Conservation (phyloP, 129 eudicot species). For the Saposhnikovia divaricata region DNA sequence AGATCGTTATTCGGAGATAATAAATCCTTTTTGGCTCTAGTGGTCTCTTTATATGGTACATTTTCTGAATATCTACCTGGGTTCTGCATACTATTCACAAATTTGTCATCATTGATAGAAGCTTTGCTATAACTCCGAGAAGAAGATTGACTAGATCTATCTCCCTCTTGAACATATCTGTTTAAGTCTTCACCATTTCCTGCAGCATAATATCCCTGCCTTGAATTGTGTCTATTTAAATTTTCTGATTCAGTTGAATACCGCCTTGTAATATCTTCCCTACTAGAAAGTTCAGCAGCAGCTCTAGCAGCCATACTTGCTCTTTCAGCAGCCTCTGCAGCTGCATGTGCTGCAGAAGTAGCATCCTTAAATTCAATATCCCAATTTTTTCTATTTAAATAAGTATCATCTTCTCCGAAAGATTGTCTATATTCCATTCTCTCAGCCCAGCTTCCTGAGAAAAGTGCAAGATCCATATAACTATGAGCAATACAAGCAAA, state of each 20-base stretch:
- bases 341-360: constrained; percentile 94
- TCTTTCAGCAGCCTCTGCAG: constrained; percentile 89
- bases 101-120: constrained; percentile 24
- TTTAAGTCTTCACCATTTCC: constrained; percentile 13
- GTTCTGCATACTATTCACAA: constrained; percentile 17
- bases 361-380: constrained; percentile 87
- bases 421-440: constrained; percentile 30
- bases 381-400: constrained; percentile 35
- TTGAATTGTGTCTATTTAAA: constrained; percentile 7
- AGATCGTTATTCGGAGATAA: constrained; percentile 17
- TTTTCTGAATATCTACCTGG: constrained; percentile 23
- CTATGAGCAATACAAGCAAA: background rate
- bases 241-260: constrained; percentile 23
- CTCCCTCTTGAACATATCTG: constrained; percentile 15
- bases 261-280: constrained; percentile 28
- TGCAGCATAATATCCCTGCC: constrained; percentile 13
- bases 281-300: constrained; percentile 71
- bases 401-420: constrained; percentile 18
- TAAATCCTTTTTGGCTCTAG: constrained; percentile 13
- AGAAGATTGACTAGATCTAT: constrained; percentile 17
- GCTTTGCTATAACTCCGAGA: constrained; percentile 32
- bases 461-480: constrained; percentile 9
- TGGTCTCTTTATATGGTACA: constrained; percentile 16
- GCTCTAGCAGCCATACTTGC: constrained; percentile 96
- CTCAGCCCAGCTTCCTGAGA: constrained; percentile 28